Evolutionary conservation across 2,329 filamentous ascomycete species (phyloP), one percentile per base, ranked within the genome.

Genomic region (Elsinoe ampelina): DNA sequence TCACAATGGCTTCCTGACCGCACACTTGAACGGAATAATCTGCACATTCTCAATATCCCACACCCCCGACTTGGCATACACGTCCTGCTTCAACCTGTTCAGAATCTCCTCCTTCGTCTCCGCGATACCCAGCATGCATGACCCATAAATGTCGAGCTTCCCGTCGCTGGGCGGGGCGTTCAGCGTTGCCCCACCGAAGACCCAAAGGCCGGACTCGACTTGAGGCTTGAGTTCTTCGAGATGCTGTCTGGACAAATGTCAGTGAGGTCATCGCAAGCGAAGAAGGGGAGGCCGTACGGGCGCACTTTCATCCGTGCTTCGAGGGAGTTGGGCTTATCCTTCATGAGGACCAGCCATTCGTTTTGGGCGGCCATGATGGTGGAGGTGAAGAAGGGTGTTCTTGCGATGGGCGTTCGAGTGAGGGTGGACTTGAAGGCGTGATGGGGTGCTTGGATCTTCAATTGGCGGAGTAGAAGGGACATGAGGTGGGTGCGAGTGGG

Each of bases 81-180:
- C 74, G 72, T 95, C 90, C 50, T 80, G 77, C 69, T 80, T 80
- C 47, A 95, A 68, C 54, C 79, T 66, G 63, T 85, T 79, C 39
- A 85, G 68, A 1, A 88, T 81, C 68, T 89, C 85, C 61, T 90
- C 85, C 64, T 79, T 82, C 7, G 78, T 83, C 60, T 81, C 79
- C 6, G 86, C 89, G 30, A 80, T 70, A 38, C 81, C 75, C 26
- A 95, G 75, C 65, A 93, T 73, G 15, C 83, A 81, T 68, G 85
- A 89, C 41, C 89, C 89, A 61, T 82, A 81, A 73, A 93, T 89
- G 67, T 86, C 82, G 42, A 82, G 79, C 17, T 78, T 80, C 58
- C 79, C 80, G 54, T 85, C 80, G 5, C 80, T 75, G 43, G 86
- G 76, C 35, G 85, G 78, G 7, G 81, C 77, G 41, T 86, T 79